Percentiles rank a stretch among this genome's conserved stretches.
phyloP scores from a whole-genome alignment of 2,329 filamentous ascomycete species.

The Aureobasidium sp. region DNA sequence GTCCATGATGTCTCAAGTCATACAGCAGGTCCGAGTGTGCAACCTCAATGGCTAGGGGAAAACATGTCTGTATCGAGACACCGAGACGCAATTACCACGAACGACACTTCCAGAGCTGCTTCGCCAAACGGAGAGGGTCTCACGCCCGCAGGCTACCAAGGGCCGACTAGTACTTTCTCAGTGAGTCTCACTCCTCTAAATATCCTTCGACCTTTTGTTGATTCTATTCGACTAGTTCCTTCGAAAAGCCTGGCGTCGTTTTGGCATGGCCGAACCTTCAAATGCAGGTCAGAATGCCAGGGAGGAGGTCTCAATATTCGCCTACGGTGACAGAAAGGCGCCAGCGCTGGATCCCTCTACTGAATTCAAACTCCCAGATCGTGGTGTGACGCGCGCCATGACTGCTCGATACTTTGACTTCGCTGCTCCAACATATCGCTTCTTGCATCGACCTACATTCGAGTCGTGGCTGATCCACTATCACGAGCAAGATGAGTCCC shows the following conservation, averaged over 20 bases:
- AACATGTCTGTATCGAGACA: not conserved
- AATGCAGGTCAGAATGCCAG: not conserved
- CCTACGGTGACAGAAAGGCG: conserved; percentile 8
- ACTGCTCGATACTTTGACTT: conserved; percentile 7
- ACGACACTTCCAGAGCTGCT: not conserved
- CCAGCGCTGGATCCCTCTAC: not conserved
- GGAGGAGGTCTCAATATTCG: conserved; percentile 6
- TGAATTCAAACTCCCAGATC: not conserved
- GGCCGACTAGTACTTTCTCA: not conserved
- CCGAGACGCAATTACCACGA: not conserved
- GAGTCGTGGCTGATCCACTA: not conserved
- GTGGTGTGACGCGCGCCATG: not conserved
- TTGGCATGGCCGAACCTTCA: not conserved
- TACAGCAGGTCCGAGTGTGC: not conserved
- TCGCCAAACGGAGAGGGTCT: not conserved
- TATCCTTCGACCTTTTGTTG: not conserved
- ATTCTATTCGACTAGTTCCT: not conserved
- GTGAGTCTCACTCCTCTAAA: not conserved
- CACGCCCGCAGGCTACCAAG: not conserved
- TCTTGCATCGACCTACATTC: conserved; percentile 5
- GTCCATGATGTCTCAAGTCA: not conserved
- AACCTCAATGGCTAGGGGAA: not conserved
- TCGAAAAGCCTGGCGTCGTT: not conserved
- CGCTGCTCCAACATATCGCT: conserved; percentile 7
- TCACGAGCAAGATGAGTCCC: not conserved